Base-by-base conservation (phyloP, 1,284 basidiomycete genomes). In the Neotropicomus parvogracilis region DNA sequence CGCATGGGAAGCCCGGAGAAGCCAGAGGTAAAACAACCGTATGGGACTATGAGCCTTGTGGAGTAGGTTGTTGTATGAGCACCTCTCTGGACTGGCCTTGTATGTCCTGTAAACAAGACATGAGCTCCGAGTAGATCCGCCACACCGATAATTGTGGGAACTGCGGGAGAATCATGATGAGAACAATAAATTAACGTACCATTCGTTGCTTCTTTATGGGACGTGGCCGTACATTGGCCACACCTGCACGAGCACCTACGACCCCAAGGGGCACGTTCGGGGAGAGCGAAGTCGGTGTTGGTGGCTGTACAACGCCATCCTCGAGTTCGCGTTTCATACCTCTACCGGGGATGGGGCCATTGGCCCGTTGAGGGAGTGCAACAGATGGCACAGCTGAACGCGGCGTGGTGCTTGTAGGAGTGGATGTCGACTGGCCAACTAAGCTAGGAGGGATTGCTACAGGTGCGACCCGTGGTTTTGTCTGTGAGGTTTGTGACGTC, bases 171-270 rank as follows among this genome's bases (percentile, higher is more conserved):
- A 33, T 29, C 19, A 20, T 14, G 41, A 1, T 8, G 35, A 39
- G 24, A 37, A 12, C 9, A 24, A n/a, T 47, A 46, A 48, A 49
- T 51, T 49, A 21, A 59, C 53, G 71, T 57, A 89, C 86, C 79
- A 85, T 72, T 54, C 85, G 75, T 62, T 82, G 84, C 67, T 85
- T 88, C 75, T 89, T 89, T 40, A 83, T 60, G 34, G 86, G 85
- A 55, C 87, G 72, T 24, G 85, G 84, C 50, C 82, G 73, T 14
- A 75, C 77, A 41, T 75, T 77, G 13, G 69, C 71, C 47, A 69
- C 67, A 21, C 81, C 80, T 20, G 83, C 77, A 60, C 79, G 80
- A 14, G 78, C 75, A 52, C 75, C 63, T 13, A 63, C 74, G 17
- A 73, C 53, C 40, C 59, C 54, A 17, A 65, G 62, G 52, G 70